Evolutionary conservation across 495 filamentous ascomycete species (phyloP).

Genomic region (Trichoderma asperelloides): DNA sequence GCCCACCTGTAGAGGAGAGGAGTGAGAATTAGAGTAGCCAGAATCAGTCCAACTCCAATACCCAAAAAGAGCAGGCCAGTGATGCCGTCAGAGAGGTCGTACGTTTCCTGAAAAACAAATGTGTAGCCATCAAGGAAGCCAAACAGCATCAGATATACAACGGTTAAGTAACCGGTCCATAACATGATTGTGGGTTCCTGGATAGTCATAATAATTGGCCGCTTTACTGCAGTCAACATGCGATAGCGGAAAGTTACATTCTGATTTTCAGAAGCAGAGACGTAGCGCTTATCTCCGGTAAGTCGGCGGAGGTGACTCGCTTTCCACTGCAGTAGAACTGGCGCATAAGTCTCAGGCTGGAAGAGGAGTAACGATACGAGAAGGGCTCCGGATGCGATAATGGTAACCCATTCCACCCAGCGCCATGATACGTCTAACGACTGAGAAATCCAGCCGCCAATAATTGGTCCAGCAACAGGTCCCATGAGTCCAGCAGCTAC

Average conservation of each 20-base stretch:
- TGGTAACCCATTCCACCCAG: constrained; percentile 62
- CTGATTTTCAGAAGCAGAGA: constrained; percentile 55
- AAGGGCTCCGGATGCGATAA: constrained; percentile 56
- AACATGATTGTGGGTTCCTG: constrained; percentile 67
- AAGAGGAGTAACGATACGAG: constrained; percentile 35
- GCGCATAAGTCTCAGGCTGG: constrained; percentile 45
- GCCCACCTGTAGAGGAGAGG: constrained; percentile 48
- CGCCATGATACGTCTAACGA: constrained; percentile 19
- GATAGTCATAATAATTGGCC: constrained; percentile 58
- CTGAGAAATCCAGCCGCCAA: constrained; percentile 23
- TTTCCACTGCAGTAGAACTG: constrained; percentile 44
- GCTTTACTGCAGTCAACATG: constrained; percentile 51
- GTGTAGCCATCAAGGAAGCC: constrained; percentile 58
- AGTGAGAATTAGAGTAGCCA: constrained; percentile 25
- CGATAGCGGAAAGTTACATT: constrained; percentile 52
- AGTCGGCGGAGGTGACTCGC: constrained; percentile 35
- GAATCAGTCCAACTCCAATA: constrained; percentile 46
- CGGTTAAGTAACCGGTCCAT: constrained; percentile 49
- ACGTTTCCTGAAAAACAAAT: constrained; percentile 52
- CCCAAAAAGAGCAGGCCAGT: constrained; percentile 51
- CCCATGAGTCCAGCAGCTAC: constrained; percentile 11
- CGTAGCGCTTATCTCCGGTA: constrained; percentile 47
- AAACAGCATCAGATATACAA: constrained; percentile 60
- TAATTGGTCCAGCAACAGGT: constrained; percentile 23
- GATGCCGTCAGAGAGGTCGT: constrained; percentile 43